Conservation (phyloP, 345 rosid genomes). For the Garcia nutans region DNA sequence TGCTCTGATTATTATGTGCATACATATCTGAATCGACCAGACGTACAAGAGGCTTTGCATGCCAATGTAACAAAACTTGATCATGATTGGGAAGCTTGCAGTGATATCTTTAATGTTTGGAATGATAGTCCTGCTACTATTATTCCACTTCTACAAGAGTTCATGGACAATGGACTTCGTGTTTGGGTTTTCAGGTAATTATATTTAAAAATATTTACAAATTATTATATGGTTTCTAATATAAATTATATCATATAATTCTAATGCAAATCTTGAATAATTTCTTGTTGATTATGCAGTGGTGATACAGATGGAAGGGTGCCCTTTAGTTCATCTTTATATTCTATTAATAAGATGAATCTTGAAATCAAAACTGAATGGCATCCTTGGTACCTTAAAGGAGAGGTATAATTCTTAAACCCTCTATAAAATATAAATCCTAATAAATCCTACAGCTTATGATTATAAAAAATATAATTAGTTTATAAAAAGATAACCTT, state of each 20-base stretch:
- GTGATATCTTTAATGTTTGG: slow-evolving; percentile 52
- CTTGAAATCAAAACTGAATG: slow-evolving; percentile 53
- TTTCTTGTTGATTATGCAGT: slow-evolving; percentile 37
- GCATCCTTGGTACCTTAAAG: slow-evolving; percentile 74
- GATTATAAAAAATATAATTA: too few relatives aligned
- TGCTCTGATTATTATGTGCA: slow-evolving; percentile 63
- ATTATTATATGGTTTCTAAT: too few relatives aligned
- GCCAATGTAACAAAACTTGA: slow-evolving; percentile 72
- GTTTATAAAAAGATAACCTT: too few relatives aligned
- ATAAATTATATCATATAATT: neutral
- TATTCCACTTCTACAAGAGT: slow-evolving; percentile 52
- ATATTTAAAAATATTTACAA: too few relatives aligned
- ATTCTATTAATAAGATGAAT: slow-evolving; percentile 60
- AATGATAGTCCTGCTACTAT: slow-evolving; percentile 67
- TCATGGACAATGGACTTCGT: slow-evolving; percentile 52
- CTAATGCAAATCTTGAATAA: neutral
- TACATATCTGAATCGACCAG: slow-evolving; percentile 65
- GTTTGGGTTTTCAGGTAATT: slow-evolving; percentile 71
- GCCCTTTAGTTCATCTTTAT: slow-evolving; percentile 76
- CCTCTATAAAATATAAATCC: too few relatives aligned
- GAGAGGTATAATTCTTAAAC: slow-evolving; percentile 17
- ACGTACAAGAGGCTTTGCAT: slow-evolving; percentile 81
- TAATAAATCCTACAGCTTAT: too few relatives aligned
- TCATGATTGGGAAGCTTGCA: slow-evolving; percentile 75
- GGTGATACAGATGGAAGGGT: slow-evolving; percentile 86